phyloP scores from a whole-genome alignment of 805 yeast genomes.

The Candida schatavii region DNA sequence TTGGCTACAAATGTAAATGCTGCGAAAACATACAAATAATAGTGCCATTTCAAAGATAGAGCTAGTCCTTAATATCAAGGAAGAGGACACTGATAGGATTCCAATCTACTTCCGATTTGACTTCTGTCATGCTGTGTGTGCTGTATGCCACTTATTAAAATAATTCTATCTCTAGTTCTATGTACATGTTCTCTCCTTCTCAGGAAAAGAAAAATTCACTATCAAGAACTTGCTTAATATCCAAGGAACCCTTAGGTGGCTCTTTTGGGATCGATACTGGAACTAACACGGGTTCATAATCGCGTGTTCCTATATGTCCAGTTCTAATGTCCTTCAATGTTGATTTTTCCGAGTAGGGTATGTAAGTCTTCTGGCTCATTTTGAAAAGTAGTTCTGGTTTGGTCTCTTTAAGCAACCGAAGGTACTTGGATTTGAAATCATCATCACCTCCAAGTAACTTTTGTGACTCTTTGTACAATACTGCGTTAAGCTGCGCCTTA shows the following conservation, averaged over 20 bases:
- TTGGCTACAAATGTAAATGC: too few species aligned
- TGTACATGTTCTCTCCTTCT: slow-evolving; percentile 4
- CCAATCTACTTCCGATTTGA: too few species aligned
- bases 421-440: not conserved
- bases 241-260: slow-evolving; percentile 32
- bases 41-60: too few species aligned
- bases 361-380: not conserved
- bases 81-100: too few species aligned
- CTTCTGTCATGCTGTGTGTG: too few species aligned
- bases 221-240: slow-evolving; percentile 26
- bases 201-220: slow-evolving; percentile 39
- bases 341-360: not conserved
- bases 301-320: not conserved
- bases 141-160: too few species aligned
- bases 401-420: not conserved
- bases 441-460: not conserved
- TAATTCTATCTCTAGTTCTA: too few species aligned
- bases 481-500: not conserved
- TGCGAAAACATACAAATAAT: too few species aligned
- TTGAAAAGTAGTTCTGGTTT: slow-evolving; percentile 1
- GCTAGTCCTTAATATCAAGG: too few species aligned
- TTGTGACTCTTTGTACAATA: not conserved
- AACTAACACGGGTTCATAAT: slow-evolving; percentile 25
- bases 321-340: not conserved
- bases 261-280: slow-evolving; percentile 26